A percentile compares a stretch with the other conserved stretches of the same genome.
These are phyloP conservation scores for Tolypocladium amazonense DNA, from an alignment of 2,329 filamentous ascomycete species.

Conservation along the genomic window DNA sequence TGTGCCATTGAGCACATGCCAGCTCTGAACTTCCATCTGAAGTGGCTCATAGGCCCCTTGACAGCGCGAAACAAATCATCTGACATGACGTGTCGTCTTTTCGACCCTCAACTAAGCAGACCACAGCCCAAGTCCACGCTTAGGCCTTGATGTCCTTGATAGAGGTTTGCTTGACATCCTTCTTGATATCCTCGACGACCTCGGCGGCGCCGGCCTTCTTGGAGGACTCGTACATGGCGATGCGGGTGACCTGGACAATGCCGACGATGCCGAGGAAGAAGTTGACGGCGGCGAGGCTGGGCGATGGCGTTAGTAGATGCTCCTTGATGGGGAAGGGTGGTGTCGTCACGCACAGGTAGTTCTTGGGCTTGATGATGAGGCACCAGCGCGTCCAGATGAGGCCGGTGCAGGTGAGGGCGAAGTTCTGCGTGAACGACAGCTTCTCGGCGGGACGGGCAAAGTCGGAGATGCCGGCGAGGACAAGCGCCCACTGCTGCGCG, in stretches of 20 bases:
- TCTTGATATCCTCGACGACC: constrained; percentile 29
- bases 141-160: constrained; percentile 16
- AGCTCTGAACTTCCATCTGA: background rate
- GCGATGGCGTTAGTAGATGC: background rate
- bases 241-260: constrained; percentile 69
- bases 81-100: background rate
- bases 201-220: constrained; percentile 38
- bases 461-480: constrained; percentile 85
- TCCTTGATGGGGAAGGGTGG: background rate
- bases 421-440: constrained; percentile 88
- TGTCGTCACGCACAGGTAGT: constrained; percentile 58
- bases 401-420: constrained; percentile 80
- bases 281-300: constrained; percentile 84
- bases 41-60: background rate
- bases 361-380: constrained; percentile 89
- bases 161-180: constrained; percentile 20
- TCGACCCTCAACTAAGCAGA: too few species aligned
- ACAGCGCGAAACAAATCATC: background rate
- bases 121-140: background rate
- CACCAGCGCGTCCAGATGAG: constrained; percentile 99
- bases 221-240: constrained; percentile 53
- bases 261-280: constrained; percentile 93
- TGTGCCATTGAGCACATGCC: background rate
- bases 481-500: constrained; percentile 67
- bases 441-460: constrained; percentile 84